A percentile compares a stretch with the other conserved stretches of the same genome.
These are phyloP conservation scores for Skeletonema potamos DNA, from an alignment of 108 stramenopile species.

Conservation along the genomic window DNA sequence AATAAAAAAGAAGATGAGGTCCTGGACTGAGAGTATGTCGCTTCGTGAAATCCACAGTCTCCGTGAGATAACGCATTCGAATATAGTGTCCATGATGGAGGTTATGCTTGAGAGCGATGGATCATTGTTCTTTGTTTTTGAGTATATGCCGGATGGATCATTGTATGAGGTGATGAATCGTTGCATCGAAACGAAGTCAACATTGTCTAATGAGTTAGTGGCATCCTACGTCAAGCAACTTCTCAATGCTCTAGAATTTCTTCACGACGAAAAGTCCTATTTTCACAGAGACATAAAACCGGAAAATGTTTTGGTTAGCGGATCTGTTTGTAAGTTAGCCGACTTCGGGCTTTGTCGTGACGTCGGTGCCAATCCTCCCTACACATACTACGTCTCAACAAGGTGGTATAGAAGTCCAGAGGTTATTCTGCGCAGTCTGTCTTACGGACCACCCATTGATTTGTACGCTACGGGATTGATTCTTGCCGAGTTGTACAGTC, in stretches of 20 bases:
- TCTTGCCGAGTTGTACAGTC: constrained; percentile 88
- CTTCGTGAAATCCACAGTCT: constrained; percentile 89
- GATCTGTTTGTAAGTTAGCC: constrained; percentile 82
- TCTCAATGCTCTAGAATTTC: constrained; percentile 78
- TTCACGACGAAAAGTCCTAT: constrained; percentile 82
- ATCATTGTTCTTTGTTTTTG: constrained; percentile 92
- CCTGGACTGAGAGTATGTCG: constrained; percentile 87
- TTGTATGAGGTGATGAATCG: constrained; percentile 84
- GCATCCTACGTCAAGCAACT: constrained; percentile 82
- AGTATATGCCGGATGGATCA: constrained; percentile 93
- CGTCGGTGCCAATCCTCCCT: constrained; percentile 39
- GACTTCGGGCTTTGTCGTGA: constrained; percentile 94
- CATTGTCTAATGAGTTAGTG: constrained; percentile 39
- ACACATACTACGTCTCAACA: constrained; percentile 94
- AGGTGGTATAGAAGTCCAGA: constrained; percentile 99
- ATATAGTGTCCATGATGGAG: constrained; percentile 88
- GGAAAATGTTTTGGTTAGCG: constrained; percentile 90
- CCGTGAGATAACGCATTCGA: constrained; percentile 48
- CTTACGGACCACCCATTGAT: constrained; percentile 92
- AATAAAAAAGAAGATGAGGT: constrained; percentile 60
- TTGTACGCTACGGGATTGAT: constrained; percentile 92
- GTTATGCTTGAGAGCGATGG: constrained; percentile 90
- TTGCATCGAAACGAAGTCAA: constrained; percentile 15
- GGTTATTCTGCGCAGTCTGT: constrained; percentile 68
- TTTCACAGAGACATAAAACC: constrained; percentile 96